Percentiles rank a stretch among this genome's conserved stretches.
phyloP scores from a whole-genome alignment of 768 basidiomycete genomes.

The Tricholomella constricta region DNA sequence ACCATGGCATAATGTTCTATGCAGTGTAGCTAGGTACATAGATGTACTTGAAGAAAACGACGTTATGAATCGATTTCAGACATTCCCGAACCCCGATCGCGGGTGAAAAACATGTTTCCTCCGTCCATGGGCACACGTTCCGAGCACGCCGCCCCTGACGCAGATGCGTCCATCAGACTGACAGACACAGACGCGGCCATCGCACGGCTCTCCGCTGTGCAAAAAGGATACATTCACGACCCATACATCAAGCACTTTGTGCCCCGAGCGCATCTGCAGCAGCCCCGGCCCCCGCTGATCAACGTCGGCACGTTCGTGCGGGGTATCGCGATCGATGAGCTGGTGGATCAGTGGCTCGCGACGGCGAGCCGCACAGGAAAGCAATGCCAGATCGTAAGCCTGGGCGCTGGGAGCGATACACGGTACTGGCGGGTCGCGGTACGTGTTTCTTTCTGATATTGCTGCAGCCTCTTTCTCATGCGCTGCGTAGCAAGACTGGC shows the following conservation, averaged over 20 bases:
- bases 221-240: conserved; percentile 78
- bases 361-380: conserved; percentile 43
- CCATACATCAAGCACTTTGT: conserved; percentile 71
- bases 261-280: conserved; percentile 61
- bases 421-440: conserved; percentile 91
- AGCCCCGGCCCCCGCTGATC: conserved; percentile 82
- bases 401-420: conserved; percentile 96
- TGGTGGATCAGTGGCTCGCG: conserved; percentile 68
- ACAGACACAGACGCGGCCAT: conserved; percentile 85
- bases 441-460: conserved; percentile 29
- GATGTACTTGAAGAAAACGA: no score
- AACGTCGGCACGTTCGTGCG: conserved; percentile 94
- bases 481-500: conserved; percentile 52
- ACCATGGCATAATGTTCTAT: no score
- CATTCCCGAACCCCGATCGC: background rate
- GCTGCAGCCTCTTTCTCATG: conserved; percentile 7
- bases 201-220: conserved; percentile 84
- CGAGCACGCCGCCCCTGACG: conserved; percentile 30
- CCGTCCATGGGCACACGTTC: conserved; percentile 15
- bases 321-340: conserved; percentile 73
- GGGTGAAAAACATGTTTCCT: conserved; percentile 23
- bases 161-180: conserved; percentile 66
- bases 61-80: background rate
- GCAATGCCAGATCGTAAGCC: conserved; percentile 83
- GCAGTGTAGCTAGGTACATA: no score